Percentiles rank a stretch among this genome's conserved stretches.
phyloP scores from a whole-genome alignment of 164 flowering plant genomes.

The Dillenia turbinata region DNA sequence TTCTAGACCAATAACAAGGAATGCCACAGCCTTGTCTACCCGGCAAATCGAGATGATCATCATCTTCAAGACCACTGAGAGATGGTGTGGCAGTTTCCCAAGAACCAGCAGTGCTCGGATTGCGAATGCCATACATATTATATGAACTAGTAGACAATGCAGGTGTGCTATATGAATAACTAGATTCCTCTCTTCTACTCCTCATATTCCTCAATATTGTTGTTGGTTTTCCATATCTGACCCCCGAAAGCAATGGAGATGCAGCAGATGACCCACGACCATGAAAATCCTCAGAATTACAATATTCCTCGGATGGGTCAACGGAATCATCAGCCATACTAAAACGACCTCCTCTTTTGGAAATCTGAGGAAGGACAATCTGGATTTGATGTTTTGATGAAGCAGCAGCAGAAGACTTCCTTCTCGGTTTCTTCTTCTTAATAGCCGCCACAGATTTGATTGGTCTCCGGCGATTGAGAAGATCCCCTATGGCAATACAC shows the following conservation, averaged over 20 bases:
- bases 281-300: slow-evolving; percentile 60
- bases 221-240: slow-evolving; percentile 37
- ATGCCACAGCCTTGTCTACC: slow-evolving; percentile 88
- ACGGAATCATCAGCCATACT: slow-evolving; percentile 62
- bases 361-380: slow-evolving; percentile 12
- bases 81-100: slow-evolving; percentile 81
- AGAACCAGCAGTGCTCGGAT: slow-evolving; percentile 70
- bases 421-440: slow-evolving; percentile 35
- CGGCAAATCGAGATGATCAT: slow-evolving; percentile 64
- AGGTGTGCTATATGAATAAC: slow-evolving; percentile 68
- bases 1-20: slow-evolving; percentile 88
- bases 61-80: slow-evolving; percentile 55
- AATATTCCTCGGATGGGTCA: slow-evolving; percentile 50
- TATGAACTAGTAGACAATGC: slow-evolving; percentile 86
- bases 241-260: slow-evolving; percentile 51
- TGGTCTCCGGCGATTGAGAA: slow-evolving; percentile 42
- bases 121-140: slow-evolving; percentile 32
- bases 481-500: slow-evolving; percentile 23
- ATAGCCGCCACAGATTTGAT: slow-evolving; percentile 24
- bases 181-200: slow-evolving; percentile 56
- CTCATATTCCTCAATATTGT: slow-evolving; percentile 38
- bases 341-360: slow-evolving; percentile 20
- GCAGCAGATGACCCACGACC: slow-evolving; percentile 21
- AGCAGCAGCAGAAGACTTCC: slow-evolving; percentile 7
- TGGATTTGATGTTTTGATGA: slow-evolving; percentile 18